Percentiles rank a stretch among this genome's conserved stretches.
Evolutionary conservation across 331 rosid species (phyloP).

Genomic region (Malus hybrid): DNA sequence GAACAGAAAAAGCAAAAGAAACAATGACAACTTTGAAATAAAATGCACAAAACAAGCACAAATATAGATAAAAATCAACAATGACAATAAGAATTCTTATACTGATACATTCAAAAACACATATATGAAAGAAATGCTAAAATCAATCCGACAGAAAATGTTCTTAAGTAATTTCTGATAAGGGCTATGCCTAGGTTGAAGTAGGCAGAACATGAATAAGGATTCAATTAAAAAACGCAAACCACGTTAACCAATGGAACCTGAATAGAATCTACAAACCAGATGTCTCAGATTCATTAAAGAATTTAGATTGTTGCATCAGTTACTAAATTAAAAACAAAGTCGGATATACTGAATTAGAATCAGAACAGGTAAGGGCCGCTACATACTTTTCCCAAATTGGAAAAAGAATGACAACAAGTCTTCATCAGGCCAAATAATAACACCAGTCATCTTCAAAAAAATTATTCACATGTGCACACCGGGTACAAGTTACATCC

Average conservation of each 20-base stretch:
- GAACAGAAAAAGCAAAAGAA: background rate
- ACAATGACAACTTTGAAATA: slow-evolving; percentile 5
- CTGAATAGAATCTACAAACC: background rate
- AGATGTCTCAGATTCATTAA: background rate
- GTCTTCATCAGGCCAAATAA: background rate
- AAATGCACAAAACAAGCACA: background rate
- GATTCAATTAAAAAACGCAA: background rate
- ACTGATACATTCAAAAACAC: background rate
- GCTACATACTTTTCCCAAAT: background rate
- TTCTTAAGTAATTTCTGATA: background rate
- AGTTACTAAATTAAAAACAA: background rate
- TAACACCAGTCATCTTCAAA: background rate
- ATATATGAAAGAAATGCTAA: background rate
- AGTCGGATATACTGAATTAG: background rate
- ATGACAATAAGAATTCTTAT: background rate
- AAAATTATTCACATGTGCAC: background rate
- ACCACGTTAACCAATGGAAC: background rate
- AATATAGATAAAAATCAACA: background rate
- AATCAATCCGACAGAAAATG: background rate
- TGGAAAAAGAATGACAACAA: background rate
- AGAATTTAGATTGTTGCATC: background rate
- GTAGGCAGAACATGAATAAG: too few species aligned
- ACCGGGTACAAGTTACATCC: background rate
- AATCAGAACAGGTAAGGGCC: background rate
- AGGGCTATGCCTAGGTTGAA: background rate